Evolutionary conservation across 2,329 filamentous ascomycete genomes (phyloP).

Genomic region (Neopestalotiopsis sp.): DNA sequence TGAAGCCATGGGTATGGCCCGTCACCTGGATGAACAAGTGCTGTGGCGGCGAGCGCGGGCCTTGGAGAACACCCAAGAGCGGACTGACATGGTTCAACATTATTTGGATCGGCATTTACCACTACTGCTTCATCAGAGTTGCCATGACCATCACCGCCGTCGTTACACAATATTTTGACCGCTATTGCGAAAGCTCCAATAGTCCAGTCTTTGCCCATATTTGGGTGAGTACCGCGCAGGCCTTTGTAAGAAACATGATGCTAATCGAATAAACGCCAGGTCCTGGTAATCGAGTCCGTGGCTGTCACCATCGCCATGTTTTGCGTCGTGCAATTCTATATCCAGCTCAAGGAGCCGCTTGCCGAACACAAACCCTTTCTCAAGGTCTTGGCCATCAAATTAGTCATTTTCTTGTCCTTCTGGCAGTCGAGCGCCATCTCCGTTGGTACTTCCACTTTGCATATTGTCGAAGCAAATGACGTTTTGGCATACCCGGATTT

Average conservation of each 20-base stretch:
- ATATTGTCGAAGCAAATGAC: constrained; percentile 65
- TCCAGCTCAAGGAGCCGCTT: constrained; percentile 74
- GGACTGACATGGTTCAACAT: constrained; percentile 92
- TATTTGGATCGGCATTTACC: constrained; percentile 81
- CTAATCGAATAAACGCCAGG: constrained; percentile 42
- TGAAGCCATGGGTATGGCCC: constrained; percentile 77
- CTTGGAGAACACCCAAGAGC: constrained; percentile 76
- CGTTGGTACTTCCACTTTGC: constrained; percentile 60
- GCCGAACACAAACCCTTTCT: constrained; percentile 74
- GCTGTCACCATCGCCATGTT: constrained; percentile 88
- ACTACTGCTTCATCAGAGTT: constrained; percentile 84
- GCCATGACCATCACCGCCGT: constrained; percentile 81
- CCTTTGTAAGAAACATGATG: not conserved
- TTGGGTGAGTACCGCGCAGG: constrained; percentile 63
- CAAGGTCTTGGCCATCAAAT: constrained; percentile 86
- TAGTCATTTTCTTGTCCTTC: constrained; percentile 90
- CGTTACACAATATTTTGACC: constrained; percentile 69
- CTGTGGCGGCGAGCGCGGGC: constrained; percentile 71
- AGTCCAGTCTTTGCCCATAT: constrained; percentile 82
- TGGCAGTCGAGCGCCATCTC: constrained; percentile 72
- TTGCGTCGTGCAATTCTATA: constrained; percentile 85
- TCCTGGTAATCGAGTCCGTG: constrained; percentile 70
- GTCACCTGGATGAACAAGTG: constrained; percentile 73
- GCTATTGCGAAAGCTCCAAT: constrained; percentile 81
- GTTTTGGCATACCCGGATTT: constrained; percentile 75